Evolutionary conservation across 352 stramenopile genomes (phyloP).

Genomic region (Globisporangium lucens): DNA sequence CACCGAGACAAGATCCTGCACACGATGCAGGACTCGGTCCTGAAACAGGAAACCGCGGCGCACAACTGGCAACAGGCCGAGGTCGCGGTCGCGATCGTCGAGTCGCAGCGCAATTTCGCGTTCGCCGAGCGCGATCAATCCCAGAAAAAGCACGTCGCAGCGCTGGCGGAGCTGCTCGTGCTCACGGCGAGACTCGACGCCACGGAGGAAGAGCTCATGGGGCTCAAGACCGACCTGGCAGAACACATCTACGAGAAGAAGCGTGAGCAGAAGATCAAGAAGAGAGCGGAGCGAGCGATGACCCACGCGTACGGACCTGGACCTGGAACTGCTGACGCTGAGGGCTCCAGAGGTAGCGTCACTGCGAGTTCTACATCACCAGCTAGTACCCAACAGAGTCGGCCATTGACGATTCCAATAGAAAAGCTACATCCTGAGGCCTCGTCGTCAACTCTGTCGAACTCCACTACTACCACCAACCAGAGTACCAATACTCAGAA

Average conservation of each 20-base stretch:
- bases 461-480: not conserved
- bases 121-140: conserved; percentile 53
- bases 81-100: conserved; percentile 47
- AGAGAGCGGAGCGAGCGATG: conserved; percentile 25
- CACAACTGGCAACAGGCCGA: conserved; percentile 61
- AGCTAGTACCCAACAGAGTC: not conserved
- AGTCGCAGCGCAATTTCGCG: conserved; percentile 68
- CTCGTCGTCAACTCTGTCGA: not conserved
- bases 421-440: not conserved
- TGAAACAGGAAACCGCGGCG: conserved; percentile 37
- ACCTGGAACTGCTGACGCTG: not conserved
- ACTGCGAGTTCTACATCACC: not conserved
- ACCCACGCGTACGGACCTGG: conserved; percentile 5
- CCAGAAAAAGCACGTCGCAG: conserved; percentile 38
- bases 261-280: conserved; percentile 37
- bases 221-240: conserved; percentile 50
- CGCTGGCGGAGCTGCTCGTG: conserved; percentile 45
- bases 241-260: conserved; percentile 71
- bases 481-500: not conserved
- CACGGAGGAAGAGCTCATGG: conserved; percentile 52
- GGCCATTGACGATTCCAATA: not conserved
- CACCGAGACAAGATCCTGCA: conserved; percentile 49
- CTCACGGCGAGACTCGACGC: conserved; percentile 39
- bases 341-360: conserved; percentile 13
- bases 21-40: conserved; percentile 43